These are phyloP conservation scores for Nidula microcarpa DNA, from an alignment of 768 basidiomycete species.

Conservation along the genomic window DNA sequence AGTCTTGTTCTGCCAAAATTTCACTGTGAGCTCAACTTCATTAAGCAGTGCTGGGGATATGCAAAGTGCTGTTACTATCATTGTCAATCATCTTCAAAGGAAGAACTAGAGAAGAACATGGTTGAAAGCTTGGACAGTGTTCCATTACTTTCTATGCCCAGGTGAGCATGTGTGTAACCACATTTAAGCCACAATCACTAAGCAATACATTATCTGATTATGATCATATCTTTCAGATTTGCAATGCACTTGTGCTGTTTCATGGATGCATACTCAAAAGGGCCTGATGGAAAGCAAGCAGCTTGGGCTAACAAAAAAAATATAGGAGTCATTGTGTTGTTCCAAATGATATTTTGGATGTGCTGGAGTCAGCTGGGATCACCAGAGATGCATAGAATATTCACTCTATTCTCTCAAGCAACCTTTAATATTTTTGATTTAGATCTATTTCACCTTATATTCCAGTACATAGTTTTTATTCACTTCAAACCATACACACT, in stretches of 20 bases:
- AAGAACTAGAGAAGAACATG: slow-evolving; percentile 6
- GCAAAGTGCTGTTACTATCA: background rate
- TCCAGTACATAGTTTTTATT: too few species aligned
- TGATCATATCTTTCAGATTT: too few species aligned
- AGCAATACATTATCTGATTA: too few species aligned
- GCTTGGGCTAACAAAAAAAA: slow-evolving; percentile 8
- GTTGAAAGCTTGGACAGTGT: slow-evolving; percentile 4
- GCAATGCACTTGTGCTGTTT: slow-evolving; percentile 2
- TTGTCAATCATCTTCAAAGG: slow-evolving; percentile 2
- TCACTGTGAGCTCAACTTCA: background rate
- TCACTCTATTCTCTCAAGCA: too few species aligned
- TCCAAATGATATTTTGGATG: slow-evolving; percentile 3
- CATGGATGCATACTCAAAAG: slow-evolving; percentile 8
- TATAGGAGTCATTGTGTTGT: slow-evolving; percentile 3
- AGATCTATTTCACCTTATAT: too few species aligned
- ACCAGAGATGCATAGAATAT: too few species aligned
- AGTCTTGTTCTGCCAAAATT: slow-evolving; percentile 8
- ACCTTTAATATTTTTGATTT: too few species aligned
- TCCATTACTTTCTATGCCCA: background rate
- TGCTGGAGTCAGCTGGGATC: slow-evolving; percentile 6
- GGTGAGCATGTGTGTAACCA: too few species aligned
- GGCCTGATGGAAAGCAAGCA: slow-evolving; percentile 8
- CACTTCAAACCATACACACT: too few species aligned
- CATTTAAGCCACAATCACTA: too few species aligned
- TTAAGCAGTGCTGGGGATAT: background rate